Evolutionary conservation across 139 green algal species (phyloP).

Genomic region (Choricystis sp.): DNA sequence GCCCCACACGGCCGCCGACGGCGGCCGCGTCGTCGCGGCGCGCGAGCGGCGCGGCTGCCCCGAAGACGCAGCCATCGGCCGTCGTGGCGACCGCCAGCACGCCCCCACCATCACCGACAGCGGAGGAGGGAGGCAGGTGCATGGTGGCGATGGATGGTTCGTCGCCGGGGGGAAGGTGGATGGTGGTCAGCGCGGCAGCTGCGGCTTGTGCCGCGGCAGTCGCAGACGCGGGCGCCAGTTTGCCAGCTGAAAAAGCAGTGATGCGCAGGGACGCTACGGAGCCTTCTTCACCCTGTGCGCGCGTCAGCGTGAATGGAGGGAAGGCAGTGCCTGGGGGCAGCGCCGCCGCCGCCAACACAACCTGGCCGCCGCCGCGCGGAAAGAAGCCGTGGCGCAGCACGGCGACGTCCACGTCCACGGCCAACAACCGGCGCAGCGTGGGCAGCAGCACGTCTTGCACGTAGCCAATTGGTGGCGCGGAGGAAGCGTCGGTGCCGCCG

Average conservation of each 20-base stretch:
- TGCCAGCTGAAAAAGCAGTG: conserved; percentile 29
- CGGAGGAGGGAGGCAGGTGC: conserved; percentile 10
- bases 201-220: conserved; percentile 9
- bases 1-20: conserved; percentile 20
- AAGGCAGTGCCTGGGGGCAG: conserved; percentile 24
- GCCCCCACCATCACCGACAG: conserved; percentile 34
- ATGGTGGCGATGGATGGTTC: conserved; percentile 2
- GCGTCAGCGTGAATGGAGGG: conserved; percentile 31
- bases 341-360: conserved; percentile 11
- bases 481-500: conserved; percentile 58
- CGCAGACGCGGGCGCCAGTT: conserved; percentile 10
- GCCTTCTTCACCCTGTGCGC: conserved; percentile 16
- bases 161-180: neutral
- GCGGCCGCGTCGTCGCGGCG: conserved; percentile 12
- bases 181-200: conserved; percentile 2
- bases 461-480: conserved; percentile 59
- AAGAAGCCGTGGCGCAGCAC: conserved; percentile 50
- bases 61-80: conserved; percentile 30
- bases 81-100: conserved; percentile 36
- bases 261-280: conserved; percentile 19
- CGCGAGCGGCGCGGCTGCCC: conserved; percentile 9
- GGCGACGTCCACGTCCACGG: conserved; percentile 18
- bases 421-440: conserved; percentile 26
- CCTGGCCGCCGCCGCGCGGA: conserved; percentile 40
- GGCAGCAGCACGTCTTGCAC: conserved; percentile 52